Evolutionary conservation across 1,139 yeast species (phyloP), one percentile per base, ranked within the genome.

Genomic region (Saccharomyces hybrid): DNA sequence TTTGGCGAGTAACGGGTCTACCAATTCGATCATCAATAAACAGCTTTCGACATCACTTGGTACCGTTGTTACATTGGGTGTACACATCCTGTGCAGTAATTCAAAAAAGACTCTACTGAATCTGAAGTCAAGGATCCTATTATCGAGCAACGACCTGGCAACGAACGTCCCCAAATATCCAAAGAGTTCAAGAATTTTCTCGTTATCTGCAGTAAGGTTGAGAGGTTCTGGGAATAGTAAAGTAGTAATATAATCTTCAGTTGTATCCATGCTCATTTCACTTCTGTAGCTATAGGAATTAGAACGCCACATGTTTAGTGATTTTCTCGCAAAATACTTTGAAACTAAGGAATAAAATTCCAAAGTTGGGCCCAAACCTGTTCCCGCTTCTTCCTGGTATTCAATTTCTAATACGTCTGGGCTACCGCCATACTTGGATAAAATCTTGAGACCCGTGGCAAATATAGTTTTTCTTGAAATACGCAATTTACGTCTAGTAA

Each of bases 351-450:
- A 83, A 67, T 89, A 93, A 66, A 93, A 93, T 69, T 93, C 99
- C 58, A 91, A 75, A 0, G 99, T 93, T 2, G 99, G 99, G 0
- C 99, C 99, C 52, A 90, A 73, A 0, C 99, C 99, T 1, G 97
- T 86, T 11, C 99, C 99, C n/a, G 80, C 97, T 68, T 93, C 99
- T 63, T 86, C 91, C 61, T 80, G 84, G 65, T 87, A 93, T 67
- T 91, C 97, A 56, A 93, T 84, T 64, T 93, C 98, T 49, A 93
- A 73, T 6, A 88, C 77, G 42, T 90, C 87, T 0, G 97, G 93
- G 16, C 86, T 80, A 0, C 89, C 73, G 0, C 96, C 96, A 68
- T 89, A 86, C 54, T 82, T 74, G 47, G 82, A 85, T 72, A 93
- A 75, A 1, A 91, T 87, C 64, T 88, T 88, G 50, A 87, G 72